Conservation (phyloP, 192 early-diverging fungal species). For the Chytriomyces sp. region DNA sequence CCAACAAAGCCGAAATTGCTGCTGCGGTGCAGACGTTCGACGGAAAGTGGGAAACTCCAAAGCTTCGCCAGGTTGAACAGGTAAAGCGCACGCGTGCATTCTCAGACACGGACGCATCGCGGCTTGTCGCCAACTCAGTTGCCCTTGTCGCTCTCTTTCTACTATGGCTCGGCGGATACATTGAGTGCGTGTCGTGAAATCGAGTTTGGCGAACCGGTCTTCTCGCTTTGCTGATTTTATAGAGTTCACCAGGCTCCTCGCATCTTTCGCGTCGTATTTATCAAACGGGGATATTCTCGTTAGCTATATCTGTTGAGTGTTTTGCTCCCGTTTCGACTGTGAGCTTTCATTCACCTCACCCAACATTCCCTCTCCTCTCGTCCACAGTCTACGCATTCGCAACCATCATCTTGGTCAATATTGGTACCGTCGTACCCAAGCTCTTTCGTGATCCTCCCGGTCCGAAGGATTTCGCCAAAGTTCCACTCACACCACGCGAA, state of each 20-base stretch:
- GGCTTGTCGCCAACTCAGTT: background rate
- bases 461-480: background rate
- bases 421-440: background rate
- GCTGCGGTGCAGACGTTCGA: too few species aligned
- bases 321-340: background rate
- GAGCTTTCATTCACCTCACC: background rate
- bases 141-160: background rate
- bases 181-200: background rate
- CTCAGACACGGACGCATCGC: background rate
- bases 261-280: background rate
- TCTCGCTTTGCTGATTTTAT: background rate
- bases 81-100: background rate
- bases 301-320: background rate
- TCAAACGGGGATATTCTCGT: background rate
- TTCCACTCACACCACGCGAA: conserved; percentile 10
- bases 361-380: background rate
- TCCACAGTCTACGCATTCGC: too few species aligned
- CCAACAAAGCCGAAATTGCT: too few species aligned
- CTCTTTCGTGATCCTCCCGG: background rate
- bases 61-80: background rate
- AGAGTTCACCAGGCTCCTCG: background rate
- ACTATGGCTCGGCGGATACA: background rate
- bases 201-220: background rate
- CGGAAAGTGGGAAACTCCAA: background rate
- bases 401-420: background rate